These are phyloP conservation scores for Amorphotheca resinae DNA, from an alignment of 495 filamentous ascomycete species.

Conservation along the genomic window DNA sequence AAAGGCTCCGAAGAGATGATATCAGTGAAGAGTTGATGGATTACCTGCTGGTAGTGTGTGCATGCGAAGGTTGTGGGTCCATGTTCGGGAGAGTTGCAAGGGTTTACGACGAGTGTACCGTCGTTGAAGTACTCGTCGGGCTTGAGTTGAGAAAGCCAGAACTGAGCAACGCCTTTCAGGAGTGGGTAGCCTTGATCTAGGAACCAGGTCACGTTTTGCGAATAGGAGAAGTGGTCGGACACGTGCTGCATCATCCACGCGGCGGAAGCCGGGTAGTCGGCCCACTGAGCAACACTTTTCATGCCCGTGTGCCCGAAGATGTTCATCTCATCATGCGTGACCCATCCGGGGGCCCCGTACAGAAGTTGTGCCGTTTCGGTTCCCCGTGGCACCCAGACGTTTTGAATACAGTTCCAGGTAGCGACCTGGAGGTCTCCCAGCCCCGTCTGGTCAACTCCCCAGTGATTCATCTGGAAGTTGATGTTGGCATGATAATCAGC, in stretches of 20 bases:
- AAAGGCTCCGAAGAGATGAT: slow-evolving; percentile 20
- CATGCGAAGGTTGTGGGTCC: slow-evolving; percentile 40
- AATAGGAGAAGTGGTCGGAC: slow-evolving; percentile 36
- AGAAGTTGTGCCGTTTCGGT: slow-evolving; percentile 34
- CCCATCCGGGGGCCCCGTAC: slow-evolving; percentile 37
- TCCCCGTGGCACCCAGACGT: slow-evolving; percentile 40
- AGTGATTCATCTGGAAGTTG: slow-evolving; percentile 39
- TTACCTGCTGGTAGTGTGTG: slow-evolving; percentile 37
- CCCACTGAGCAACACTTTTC: slow-evolving; percentile 28
- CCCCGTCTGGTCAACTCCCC: slow-evolving; percentile 7
- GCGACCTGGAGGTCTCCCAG: slow-evolving; percentile 24
- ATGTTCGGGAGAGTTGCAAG: slow-evolving; percentile 40
- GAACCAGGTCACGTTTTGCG: slow-evolving; percentile 31
- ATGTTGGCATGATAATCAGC: slow-evolving; percentile 40
- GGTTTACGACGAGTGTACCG: slow-evolving; percentile 35
- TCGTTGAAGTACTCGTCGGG: slow-evolving; percentile 36
- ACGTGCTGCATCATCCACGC: slow-evolving; percentile 42
- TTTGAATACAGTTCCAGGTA: slow-evolving; percentile 34
- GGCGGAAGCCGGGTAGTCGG: slow-evolving; percentile 29
- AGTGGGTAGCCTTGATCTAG: slow-evolving; percentile 31
- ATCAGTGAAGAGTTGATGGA: slow-evolving; percentile 31
- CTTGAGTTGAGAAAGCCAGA: slow-evolving; percentile 35
- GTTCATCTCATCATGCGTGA: slow-evolving; percentile 35
- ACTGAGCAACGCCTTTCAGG: slow-evolving; percentile 33
- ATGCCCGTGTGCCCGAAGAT: slow-evolving; percentile 39